Percentiles rank a stretch among this genome's conserved stretches.
Evolutionary conservation across 1,139 yeast species (phyloP).

Genomic region (Taphrina confusa): DNA sequence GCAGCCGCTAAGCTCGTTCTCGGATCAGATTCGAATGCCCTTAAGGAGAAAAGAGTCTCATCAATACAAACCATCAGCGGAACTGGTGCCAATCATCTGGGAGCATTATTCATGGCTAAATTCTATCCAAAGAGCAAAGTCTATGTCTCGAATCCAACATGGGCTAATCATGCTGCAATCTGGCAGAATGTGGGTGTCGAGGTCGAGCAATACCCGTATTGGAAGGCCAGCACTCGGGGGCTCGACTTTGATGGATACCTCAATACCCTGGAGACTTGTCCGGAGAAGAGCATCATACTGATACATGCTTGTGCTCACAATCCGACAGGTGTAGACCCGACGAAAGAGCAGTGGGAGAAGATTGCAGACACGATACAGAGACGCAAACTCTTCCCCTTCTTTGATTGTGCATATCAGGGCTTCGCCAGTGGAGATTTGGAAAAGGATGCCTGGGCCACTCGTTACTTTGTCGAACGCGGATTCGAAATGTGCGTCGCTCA

Average conservation of each 20-base stretch:
- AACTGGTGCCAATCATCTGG: constrained; percentile 92
- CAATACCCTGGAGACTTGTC: constrained; percentile 45
- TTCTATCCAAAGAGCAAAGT: constrained; percentile 58
- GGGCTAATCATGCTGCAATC: constrained; percentile 93
- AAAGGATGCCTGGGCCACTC: constrained; percentile 56
- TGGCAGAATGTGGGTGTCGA: constrained; percentile 69
- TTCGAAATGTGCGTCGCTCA: constrained; percentile 71
- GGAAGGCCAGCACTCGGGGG: constrained; percentile 65
- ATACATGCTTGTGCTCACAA: constrained; percentile 96
- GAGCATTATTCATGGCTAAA: constrained; percentile 65
- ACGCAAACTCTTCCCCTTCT: constrained; percentile 67
- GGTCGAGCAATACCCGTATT: constrained; percentile 70
- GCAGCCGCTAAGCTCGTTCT: constrained; percentile 79
- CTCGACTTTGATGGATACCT: constrained; percentile 57
- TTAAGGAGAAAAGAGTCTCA: constrained; percentile 44
- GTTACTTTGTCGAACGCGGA: constrained; percentile 51
- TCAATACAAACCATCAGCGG: constrained; percentile 89
- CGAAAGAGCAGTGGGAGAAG: constrained; percentile 72
- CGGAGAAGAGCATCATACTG: constrained; percentile 62
- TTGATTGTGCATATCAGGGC: constrained; percentile 95
- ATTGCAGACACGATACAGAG: constrained; percentile 63
- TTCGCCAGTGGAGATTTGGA: constrained; percentile 71
- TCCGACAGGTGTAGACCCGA: constrained; percentile 92
- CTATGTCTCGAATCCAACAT: constrained; percentile 85
- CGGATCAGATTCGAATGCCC: constrained; percentile 51